Conservation (phyloP, 176 grass and related monocot genomes). For the Carex littledalei region DNA sequence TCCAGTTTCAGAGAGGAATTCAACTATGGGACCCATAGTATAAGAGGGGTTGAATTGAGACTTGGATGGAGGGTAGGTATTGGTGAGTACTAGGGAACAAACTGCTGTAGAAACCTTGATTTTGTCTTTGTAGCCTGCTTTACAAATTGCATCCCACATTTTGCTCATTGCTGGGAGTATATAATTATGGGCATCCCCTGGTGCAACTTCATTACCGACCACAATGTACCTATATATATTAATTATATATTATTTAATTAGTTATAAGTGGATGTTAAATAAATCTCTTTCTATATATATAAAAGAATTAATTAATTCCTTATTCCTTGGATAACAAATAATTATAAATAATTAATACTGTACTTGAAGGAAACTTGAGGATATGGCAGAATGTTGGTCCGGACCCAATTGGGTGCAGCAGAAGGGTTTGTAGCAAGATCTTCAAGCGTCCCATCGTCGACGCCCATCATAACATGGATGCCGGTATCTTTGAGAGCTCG, state of each 20-base stretch:
- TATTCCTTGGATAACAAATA: too few species aligned
- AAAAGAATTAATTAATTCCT: too few species aligned
- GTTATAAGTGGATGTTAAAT: too few species aligned
- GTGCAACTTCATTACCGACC: conserved; percentile 43
- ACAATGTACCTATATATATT: conserved; percentile 26
- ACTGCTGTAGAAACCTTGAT: conserved; percentile 59
- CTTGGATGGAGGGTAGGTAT: conserved; percentile 42
- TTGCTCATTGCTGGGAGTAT: conserved; percentile 54
- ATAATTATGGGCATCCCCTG: too few species aligned
- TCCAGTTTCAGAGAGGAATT: conserved; percentile 34
- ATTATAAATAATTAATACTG: not conserved
- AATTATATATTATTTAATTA: too few species aligned
- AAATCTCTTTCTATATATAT: too few species aligned
- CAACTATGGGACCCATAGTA: conserved; percentile 43
- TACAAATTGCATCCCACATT: conserved; percentile 30
- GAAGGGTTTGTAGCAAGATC: conserved; percentile 10
- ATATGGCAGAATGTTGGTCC: conserved; percentile 27
- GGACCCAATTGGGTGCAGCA: conserved; percentile 32
- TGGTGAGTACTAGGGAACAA: conserved; percentile 37
- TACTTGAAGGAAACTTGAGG: conserved; percentile 32
- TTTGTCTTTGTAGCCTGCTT: conserved; percentile 25
- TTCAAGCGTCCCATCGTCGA: conserved; percentile 9
- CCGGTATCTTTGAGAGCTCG: conserved; percentile 26
- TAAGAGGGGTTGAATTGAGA: conserved; percentile 22
- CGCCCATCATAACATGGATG: conserved; percentile 38